Percentiles rank a stretch among this genome's conserved stretches.
These are phyloP conservation scores for Aspergillus sclerotioniger DNA, from an alignment of 495 filamentous ascomycete genomes.

Conservation along the genomic window DNA sequence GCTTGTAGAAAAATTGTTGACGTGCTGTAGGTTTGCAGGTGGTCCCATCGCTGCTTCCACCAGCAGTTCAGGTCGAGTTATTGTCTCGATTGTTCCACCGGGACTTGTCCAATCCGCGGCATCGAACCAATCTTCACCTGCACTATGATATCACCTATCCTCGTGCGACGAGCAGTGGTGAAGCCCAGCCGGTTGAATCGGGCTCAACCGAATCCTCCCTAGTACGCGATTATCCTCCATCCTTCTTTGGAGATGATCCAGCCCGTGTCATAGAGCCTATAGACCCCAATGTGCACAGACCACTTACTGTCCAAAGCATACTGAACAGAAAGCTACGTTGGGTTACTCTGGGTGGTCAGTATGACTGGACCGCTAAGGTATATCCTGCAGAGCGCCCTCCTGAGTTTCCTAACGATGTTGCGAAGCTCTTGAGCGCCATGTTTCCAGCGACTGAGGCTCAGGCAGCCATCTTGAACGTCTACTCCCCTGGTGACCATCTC, in stretches of 20 bases:
- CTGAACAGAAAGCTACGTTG: constrained; percentile 80
- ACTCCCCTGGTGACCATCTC: constrained; percentile 82
- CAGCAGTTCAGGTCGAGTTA: constrained; percentile 62
- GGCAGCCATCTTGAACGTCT: constrained; percentile 90
- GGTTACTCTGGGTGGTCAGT: constrained; percentile 91
- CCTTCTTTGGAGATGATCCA: constrained; percentile 52
- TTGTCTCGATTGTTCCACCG: constrained; percentile 71
- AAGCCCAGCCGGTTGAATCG: neutral
- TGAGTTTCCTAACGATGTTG: constrained; percentile 71
- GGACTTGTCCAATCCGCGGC: constrained; percentile 68
- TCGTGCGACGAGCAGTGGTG: constrained; percentile 14
- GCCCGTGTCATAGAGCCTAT: constrained; percentile 53
- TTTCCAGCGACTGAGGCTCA: constrained; percentile 74
- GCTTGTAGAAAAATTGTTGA: constrained; percentile 22
- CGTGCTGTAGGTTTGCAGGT: constrained; percentile 64
- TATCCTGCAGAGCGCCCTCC: constrained; percentile 71
- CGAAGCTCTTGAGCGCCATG: constrained; percentile 55
- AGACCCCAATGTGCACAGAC: constrained; percentile 64
- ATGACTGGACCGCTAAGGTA: constrained; percentile 84
- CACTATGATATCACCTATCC: constrained; percentile 79
- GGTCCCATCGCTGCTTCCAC: constrained; percentile 68
- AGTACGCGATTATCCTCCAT: constrained; percentile 15
- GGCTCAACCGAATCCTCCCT: neutral
- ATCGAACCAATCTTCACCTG: constrained; percentile 84
- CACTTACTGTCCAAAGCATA: constrained; percentile 61